phyloP scores from a whole-genome alignment of 1,284 basidiomycete species.

The Melampsora larici-populina region DNA sequence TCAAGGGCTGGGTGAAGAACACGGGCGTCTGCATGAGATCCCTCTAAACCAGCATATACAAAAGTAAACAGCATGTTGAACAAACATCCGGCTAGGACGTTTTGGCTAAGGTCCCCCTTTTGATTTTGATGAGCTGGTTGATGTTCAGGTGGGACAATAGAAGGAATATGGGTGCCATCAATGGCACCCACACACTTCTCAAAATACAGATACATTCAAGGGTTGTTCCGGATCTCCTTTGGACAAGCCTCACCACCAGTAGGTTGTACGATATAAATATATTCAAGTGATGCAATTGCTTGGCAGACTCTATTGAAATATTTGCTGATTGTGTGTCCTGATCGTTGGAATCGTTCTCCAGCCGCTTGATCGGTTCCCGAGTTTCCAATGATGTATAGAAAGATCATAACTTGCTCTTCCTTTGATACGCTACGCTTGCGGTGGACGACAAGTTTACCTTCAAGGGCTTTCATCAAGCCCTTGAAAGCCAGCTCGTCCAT shows the following conservation, averaged over 20 bases:
- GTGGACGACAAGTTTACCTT: too few species aligned
- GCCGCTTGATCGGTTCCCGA: neutral
- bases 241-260: neutral
- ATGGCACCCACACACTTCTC: constrained; percentile 51
- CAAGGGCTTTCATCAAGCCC: too few species aligned
- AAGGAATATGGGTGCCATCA: constrained; percentile 52
- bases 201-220: constrained; percentile 36
- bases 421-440: too few species aligned
- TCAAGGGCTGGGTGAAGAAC: too few species aligned
- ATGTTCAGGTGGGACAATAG: constrained; percentile 46
- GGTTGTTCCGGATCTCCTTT: neutral
- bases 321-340: neutral
- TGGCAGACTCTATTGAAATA: neutral
- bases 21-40: too few species aligned
- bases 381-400: neutral
- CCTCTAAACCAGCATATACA: constrained; percentile 52
- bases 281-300: neutral
- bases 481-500: too few species aligned
- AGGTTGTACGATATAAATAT: neutral
- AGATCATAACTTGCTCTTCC: too few species aligned
- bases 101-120: constrained; percentile 51
- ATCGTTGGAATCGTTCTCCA: neutral
- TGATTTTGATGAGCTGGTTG: constrained; percentile 47
- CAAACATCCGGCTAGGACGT: constrained; percentile 51
- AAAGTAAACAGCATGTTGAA: constrained; percentile 53